Evolutionary conservation across 2,329 filamentous ascomycete species (phyloP), one percentile per base, ranked within the genome.

Genomic region (Chaetothyriales sp.): DNA sequence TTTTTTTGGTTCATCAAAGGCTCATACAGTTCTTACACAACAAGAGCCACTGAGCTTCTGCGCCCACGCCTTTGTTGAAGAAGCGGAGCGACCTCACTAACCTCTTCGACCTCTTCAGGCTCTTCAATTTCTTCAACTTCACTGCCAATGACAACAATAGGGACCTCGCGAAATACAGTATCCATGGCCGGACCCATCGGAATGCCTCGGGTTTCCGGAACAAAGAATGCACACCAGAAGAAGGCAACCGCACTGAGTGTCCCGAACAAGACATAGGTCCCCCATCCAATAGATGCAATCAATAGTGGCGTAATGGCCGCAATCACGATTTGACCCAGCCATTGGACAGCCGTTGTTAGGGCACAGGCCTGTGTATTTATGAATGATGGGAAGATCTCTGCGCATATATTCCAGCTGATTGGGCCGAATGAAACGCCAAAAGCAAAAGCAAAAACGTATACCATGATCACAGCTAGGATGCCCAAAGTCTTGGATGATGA

Each of bases 381-480:
- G 19, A 48, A 46, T 2, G 53, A 53, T 15, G 54, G 54, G 33
- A 56, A 56, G 40, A 56, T 56, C 52, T 54, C 52, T 8, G 44
- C 46, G 43, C 54, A 57, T n/a, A 57, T 51, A 47, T 55, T 57
- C 55, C 53, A 57, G 20, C 43, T 43, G 18, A 57, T 57, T 3
- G 55, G 55, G 6, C 55, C 55, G 18, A 50, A 47, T 6, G 52
- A 55, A 18, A 57, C 46, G 20, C 55, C 55, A 22, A 57, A 57
- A 15, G 50, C 47, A 45, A 55, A 44, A 13, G 55, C 49, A 44
- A 55, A 57, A 15, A 57, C 47, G 40, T 55, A 55, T 5, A 57
- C 53, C 37, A 51, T 52, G 6, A 51, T 25, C 6, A 57, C 53
- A n/a, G 50, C 22, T 7, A 51, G 18, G n/a, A 50, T 19, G 7